Conservation (phyloP, 371 early-diverging fungal species). For the Synchytrium microbalum region DNA sequence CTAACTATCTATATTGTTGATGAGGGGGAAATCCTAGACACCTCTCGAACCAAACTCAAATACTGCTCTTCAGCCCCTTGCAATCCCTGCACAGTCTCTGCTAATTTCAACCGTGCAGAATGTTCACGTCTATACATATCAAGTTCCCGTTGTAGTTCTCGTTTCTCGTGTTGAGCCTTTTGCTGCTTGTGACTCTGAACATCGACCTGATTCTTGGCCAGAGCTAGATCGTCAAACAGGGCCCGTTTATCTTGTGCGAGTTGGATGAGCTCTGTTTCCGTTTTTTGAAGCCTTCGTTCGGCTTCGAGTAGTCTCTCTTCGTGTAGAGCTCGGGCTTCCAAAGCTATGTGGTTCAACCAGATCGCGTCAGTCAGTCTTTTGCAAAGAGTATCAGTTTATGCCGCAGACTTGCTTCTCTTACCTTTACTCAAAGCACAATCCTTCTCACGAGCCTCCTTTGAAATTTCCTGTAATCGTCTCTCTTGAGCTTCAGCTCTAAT, state of each 20-base stretch:
- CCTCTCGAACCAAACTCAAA: background rate
- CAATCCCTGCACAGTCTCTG: background rate
- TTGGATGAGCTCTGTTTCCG: constrained; percentile 32
- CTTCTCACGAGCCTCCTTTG: constrained; percentile 19
- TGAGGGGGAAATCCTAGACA: background rate
- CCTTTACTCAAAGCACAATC: background rate
- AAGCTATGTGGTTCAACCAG: constrained; percentile 13
- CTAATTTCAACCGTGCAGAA: background rate
- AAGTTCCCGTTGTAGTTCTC: background rate
- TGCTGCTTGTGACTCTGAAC: background rate
- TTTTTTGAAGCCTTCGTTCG: constrained; percentile 19
- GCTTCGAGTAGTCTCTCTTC: constrained; percentile 27
- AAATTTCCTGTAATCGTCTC: constrained; percentile 20
- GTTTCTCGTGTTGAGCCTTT: background rate
- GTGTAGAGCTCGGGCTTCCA: constrained; percentile 27
- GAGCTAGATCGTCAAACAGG: background rate
- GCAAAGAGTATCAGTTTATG: too few species aligned
- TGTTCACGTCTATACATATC: background rate
- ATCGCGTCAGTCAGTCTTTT: too few species aligned
- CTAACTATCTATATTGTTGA: too few species aligned
- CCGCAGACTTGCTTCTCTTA: too few species aligned
- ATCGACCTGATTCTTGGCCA: background rate
- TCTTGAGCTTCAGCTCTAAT: constrained; percentile 30
- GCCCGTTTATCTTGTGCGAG: constrained; percentile 40
- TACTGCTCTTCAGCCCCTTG: background rate